A percentile compares a stretch with the other conserved stretches of the same genome.
These are phyloP conservation scores for Prunus padus DNA, from an alignment of 306 rosid species.

Conservation along the genomic window DNA sequence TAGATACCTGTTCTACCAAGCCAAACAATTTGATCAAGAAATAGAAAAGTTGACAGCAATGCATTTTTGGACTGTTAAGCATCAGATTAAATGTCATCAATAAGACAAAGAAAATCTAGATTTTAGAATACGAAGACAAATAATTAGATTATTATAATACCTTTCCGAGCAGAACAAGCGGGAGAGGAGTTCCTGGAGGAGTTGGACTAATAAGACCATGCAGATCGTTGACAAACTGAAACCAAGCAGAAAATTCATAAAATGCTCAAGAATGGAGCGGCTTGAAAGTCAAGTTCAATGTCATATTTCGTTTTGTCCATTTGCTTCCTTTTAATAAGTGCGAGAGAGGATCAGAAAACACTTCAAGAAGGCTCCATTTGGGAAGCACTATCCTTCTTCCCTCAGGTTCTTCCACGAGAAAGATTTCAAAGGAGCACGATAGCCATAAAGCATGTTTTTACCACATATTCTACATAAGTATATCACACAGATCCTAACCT, in stretches of 20 bases:
- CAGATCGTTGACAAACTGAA: slow-evolving; percentile 92
- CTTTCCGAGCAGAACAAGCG: slow-evolving; percentile 82
- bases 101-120: background rate
- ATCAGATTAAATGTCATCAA: slow-evolving; percentile 6
- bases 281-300: slow-evolving; percentile 9
- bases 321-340: background rate
- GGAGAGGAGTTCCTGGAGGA: slow-evolving; percentile 78
- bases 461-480: background rate
- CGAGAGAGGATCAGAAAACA: background rate
- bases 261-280: slow-evolving; percentile 3
- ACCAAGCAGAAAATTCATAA: slow-evolving; percentile 18
- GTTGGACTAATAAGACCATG: slow-evolving; percentile 82
- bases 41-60: slow-evolving; percentile 82
- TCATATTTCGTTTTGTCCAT: background rate
- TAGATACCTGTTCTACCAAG: slow-evolving; percentile 81
- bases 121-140: background rate
- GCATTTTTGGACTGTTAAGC: slow-evolving; percentile 77
- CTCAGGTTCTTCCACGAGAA: background rate
- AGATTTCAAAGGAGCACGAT: background rate
- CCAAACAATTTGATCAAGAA: slow-evolving; percentile 98
- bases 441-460: background rate
- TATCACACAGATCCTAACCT: slow-evolving; percentile 49
- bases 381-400: background rate
- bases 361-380: background rate
- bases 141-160: slow-evolving; percentile 52